phyloP scores from a whole-genome alignment of 352 stramenopile species.

The Globisporangium irregulare region DNA sequence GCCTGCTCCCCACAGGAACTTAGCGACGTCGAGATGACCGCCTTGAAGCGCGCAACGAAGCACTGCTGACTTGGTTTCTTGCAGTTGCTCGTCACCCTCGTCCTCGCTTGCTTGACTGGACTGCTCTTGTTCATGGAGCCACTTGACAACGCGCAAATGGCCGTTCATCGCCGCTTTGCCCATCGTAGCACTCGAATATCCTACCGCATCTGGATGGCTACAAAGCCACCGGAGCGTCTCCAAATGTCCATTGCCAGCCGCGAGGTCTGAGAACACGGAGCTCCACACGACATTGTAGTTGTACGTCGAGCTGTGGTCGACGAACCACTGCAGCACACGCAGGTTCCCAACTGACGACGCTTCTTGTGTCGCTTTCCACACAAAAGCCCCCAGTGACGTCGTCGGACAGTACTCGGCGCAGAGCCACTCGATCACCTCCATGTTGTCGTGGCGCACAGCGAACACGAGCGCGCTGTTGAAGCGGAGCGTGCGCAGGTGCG shows the following conservation, averaged over 20 bases:
- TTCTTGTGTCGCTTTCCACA: constrained; percentile 2
- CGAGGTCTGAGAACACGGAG: constrained; percentile 1
- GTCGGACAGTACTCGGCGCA: constrained; percentile 1
- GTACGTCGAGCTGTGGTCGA: not conserved
- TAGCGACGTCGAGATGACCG: not conserved
- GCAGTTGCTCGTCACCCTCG: not conserved
- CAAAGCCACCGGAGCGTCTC: constrained; percentile 9
- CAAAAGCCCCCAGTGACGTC: not conserved
- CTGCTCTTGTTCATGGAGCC: not conserved
- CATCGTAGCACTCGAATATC: not conserved
- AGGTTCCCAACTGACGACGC: not conserved
- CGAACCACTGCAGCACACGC: not conserved
- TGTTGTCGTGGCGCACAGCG: not conserved
- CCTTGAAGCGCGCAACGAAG: not conserved
- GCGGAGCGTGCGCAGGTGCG: not conserved
- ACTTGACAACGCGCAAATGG: constrained; percentile 4
- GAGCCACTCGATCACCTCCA: constrained; percentile 8
- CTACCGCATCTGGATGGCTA: not conserved
- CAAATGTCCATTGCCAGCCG: constrained; percentile 5
- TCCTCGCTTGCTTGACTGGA: not conserved
- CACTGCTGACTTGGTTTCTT: not conserved
- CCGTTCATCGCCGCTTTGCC: not conserved
- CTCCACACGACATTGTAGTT: constrained; percentile 1
- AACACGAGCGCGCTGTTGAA: constrained; percentile 6
- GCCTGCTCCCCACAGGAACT: not conserved